Percentiles rank a stretch among this genome's conserved stretches.
phyloP scores from a whole-genome alignment of 2,329 filamentous ascomycete genomes.

The Fusarium sp. region DNA sequence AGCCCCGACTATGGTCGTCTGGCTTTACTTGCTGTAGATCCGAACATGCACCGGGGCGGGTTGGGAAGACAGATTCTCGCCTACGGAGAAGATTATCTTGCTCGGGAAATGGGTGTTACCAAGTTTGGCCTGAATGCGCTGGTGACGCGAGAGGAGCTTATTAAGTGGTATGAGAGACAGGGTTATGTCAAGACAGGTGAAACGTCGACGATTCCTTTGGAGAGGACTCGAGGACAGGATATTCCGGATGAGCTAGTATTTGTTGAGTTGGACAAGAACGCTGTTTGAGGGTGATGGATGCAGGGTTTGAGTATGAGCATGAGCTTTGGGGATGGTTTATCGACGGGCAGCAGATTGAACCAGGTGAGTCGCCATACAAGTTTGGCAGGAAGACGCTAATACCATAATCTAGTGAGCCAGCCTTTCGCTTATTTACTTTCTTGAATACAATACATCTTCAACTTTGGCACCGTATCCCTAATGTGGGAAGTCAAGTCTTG shows the following conservation, averaged over 20 bases:
- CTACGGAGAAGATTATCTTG: constrained; percentile 53
- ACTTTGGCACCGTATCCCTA: not conserved
- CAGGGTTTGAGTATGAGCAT: not conserved
- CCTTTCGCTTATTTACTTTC: not conserved
- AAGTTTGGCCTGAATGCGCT: constrained; percentile 54
- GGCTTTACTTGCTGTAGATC: constrained; percentile 55
- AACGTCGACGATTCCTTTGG: constrained; percentile 51
- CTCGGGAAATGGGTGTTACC: constrained; percentile 46
- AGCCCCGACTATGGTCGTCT: constrained; percentile 50
- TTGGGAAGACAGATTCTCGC: constrained; percentile 53
- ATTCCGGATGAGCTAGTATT: constrained; percentile 54
- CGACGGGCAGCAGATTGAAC: not conserved
- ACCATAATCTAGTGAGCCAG: not conserved
- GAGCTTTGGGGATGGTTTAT: not conserved
- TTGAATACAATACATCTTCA: not conserved
- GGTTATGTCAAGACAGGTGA: constrained; percentile 56
- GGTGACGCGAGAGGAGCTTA: constrained; percentile 52
- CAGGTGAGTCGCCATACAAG: not conserved
- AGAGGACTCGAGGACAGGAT: constrained; percentile 22
- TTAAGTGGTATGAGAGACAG: constrained; percentile 55
- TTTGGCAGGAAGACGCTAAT: not conserved
- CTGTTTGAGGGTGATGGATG: not conserved
- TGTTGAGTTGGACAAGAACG: constrained; percentile 55
- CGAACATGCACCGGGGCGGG: constrained; percentile 50
- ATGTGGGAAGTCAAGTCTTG: not conserved